Percentiles rank a stretch among this genome's conserved stretches.
Conservation (phyloP, 352 stramenopile species). For the Phytophthora citricola region DNA sequence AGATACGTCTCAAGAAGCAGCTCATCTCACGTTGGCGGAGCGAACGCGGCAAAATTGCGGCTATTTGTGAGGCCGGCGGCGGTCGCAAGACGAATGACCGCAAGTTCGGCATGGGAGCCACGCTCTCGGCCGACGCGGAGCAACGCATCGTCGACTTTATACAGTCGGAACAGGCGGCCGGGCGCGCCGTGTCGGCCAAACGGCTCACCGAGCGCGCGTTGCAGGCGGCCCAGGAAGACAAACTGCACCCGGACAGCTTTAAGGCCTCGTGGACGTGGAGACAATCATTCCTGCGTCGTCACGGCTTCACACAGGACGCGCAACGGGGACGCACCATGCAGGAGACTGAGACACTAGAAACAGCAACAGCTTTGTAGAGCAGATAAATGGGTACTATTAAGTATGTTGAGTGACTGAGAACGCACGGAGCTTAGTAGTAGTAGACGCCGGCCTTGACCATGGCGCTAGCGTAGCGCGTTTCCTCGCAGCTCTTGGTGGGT, state of each 20-base stretch:
- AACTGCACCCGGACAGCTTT: conserved; percentile 29
- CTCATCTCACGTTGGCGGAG: conserved; percentile 29
- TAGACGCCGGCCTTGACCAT: conserved; percentile 82
- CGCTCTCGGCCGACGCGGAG: conserved; percentile 26
- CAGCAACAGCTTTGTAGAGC: conserved; percentile 7
- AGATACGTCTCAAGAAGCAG: conserved; percentile 32
- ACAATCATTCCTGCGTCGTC: conserved; percentile 32
- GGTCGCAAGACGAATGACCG: conserved; percentile 34
- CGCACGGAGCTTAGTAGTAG: conserved; percentile 54
- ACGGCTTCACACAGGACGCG: conserved; percentile 18
- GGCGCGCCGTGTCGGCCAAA: conserved; percentile 19
- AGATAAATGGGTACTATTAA: conserved; percentile 4
- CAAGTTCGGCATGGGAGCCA: conserved; percentile 29
- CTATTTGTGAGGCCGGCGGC: conserved; percentile 27
- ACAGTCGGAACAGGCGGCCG: conserved; percentile 18
- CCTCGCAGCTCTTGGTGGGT: conserved; percentile 72
- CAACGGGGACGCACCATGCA: conserved; percentile 1
- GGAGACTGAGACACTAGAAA: conserved; percentile 4
- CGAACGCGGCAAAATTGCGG: conserved; percentile 28
- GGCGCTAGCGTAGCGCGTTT: conserved; percentile 69
- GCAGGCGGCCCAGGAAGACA: conserved; percentile 22
- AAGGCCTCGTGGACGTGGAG: conserved; percentile 39
- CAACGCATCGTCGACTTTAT: conserved; percentile 26
- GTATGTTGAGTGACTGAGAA: not conserved
- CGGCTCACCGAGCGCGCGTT: conserved; percentile 21